phyloP scores from a whole-genome alignment of 352 stramenopile genomes.

The Phytophthora quininea region DNA sequence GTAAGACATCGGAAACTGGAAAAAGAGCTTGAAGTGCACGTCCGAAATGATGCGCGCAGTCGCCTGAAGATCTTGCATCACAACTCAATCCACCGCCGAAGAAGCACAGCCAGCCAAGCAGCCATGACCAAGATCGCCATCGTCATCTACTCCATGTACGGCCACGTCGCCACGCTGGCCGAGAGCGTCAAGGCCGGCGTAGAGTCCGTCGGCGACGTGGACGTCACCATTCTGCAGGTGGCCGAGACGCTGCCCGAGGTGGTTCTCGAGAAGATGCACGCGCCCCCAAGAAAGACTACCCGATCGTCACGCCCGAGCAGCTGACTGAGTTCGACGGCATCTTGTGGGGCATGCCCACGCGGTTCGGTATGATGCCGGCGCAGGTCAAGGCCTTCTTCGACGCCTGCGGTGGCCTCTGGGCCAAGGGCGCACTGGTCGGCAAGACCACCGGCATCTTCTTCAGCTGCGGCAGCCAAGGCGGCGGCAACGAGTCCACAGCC shows the following conservation, averaged over 20 bases:
- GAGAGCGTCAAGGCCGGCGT: constrained; percentile 71
- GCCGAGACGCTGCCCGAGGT: constrained; percentile 72
- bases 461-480: constrained; percentile 59
- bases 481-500: constrained; percentile 81
- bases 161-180: constrained; percentile 73
- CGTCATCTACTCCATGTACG: constrained; percentile 85
- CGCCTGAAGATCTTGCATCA: neutral
- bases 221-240: constrained; percentile 64
- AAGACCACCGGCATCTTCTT: constrained; percentile 82
- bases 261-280: constrained; percentile 80
- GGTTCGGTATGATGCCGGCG: constrained; percentile 73
- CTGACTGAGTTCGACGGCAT: constrained; percentile 48
- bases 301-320: constrained; percentile 55
- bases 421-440: constrained; percentile 61
- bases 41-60: no score
- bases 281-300: constrained; percentile 69
- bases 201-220: constrained; percentile 50
- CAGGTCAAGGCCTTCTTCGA: constrained; percentile 87
- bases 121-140: constrained; percentile 69
- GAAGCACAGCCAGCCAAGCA: constrained; percentile 1
- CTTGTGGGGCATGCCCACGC: constrained; percentile 86
- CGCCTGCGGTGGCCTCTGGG: constrained; percentile 65
- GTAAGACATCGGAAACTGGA: neutral
- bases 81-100: neutral
- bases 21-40: neutral